Conservation (phyloP, 441 rosid genomes). For the Mallotus japonicus region DNA sequence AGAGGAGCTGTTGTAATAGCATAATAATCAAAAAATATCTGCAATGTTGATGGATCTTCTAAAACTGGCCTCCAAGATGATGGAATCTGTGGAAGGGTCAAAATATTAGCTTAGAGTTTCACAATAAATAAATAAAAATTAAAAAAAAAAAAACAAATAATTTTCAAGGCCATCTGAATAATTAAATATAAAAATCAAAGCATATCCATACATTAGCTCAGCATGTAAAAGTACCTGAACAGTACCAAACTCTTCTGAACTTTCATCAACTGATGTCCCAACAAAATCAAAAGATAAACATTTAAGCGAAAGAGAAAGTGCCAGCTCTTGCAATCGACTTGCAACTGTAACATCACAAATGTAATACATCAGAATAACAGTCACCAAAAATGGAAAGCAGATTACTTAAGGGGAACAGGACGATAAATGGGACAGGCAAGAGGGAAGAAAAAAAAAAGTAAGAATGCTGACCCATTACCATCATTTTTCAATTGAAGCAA, state of each 20-base stretch:
- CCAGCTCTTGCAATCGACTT: conserved; percentile 85
- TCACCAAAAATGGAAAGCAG: conserved; percentile 14
- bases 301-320: conserved; percentile 90
- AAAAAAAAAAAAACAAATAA: conserved; percentile 3
- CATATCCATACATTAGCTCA: background rate
- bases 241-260: conserved; percentile 98
- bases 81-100: conserved; percentile 62
- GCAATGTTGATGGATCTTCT: conserved; percentile 93
- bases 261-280: conserved; percentile 97
- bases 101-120: conserved; percentile 15
- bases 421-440: background rate
- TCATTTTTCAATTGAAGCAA: conserved; percentile 83
- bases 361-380: conserved; percentile 15
- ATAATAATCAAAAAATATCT: conserved; percentile 95
- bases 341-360: conserved; percentile 42
- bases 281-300: conserved; percentile 97
- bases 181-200: conserved; percentile 6
- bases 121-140: background rate
- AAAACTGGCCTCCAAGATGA: conserved; percentile 82
- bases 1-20: conserved; percentile 67
- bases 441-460: background rate
- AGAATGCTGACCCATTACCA: conserved; percentile 47
- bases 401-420: background rate
- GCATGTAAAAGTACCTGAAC: conserved; percentile 65
- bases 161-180: conserved; percentile 15